Evolutionary conservation across 1,284 basidiomycete species (phyloP), one percentile per base, ranked within the genome.

Genomic region (Rhodofomes roseus): DNA sequence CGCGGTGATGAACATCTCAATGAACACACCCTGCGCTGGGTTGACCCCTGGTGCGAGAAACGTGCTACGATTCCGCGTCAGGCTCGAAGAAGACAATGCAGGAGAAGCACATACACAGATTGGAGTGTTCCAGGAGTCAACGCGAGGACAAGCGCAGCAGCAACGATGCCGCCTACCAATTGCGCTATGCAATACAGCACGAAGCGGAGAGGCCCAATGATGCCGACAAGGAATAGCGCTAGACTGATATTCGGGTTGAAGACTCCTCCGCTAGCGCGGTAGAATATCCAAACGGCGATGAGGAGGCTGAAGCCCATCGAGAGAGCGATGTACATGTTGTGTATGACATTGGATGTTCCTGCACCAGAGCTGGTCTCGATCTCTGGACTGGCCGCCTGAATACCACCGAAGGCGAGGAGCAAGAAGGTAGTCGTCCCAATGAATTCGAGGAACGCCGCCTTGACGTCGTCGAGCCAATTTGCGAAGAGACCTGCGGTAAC

Each of bases 241-340:
- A 88, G 74, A 16, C 82, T 84, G 58, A 92, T 80, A 59, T 87
- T 80, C 0, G 89, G 89, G 67, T 90, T 90, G 76, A 91, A 90
- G 37, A 85, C 72, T 9, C 83, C 85, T 7, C 87, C 89, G 0
- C 87, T 89, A 52, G 87, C 80, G 34, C 90, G 79, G 71, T 84
- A 92, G 73, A 92, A 92, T 36, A 91, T 72, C 85, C 88, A 91
- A 6, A 84, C 86, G 2, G 82, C 83, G 36, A 87, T 81, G 50
- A 90, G 78, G 39, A 92, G 78, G 58, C 83, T 83, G 55, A 92
- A 71, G 2, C 89, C 89, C 77, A 89, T 86, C 48, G 77, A 80
- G 1, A 80, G 77, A 0, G 87, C 80, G 51, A 87, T 82, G 73
- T 87, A 89, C 63, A 85, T 75, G 40, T 78, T 70, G 25, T 78